Evolutionary conservation across 2,329 filamentous ascomycete species (phyloP), one percentile per base, ranked within the genome.

Genomic region (Calonectria leucothoes): DNA sequence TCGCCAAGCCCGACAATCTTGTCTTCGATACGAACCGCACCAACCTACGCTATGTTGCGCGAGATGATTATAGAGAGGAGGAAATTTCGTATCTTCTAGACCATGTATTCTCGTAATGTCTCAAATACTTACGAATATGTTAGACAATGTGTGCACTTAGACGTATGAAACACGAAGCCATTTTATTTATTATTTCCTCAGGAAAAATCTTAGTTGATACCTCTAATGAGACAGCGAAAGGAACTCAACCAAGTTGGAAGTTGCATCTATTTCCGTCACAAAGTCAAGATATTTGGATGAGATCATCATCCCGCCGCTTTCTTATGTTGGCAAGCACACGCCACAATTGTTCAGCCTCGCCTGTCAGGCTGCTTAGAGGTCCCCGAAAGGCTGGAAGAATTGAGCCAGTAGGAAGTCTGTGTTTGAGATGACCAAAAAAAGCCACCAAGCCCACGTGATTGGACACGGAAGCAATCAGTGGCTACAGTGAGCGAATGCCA

Each of bases 21-120:
- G 85, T 90, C 0, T 88, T 90, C 69, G 86, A 89, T 72, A 85
- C 84, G 25, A 89, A 90, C 77, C 81, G 77, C 4, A 88, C 86
- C 6, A 72, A 73, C 5, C 69, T 84, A 11, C 75, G 77, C 20
- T 87, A 87, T 76, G 75, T 85, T 68, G 87, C 87, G 76, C 73
- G 80, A 57, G 88, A 91, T 76, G 83, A 82, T 29, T 88, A 87
- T 81, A 83, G 88, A 37, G 79, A 81, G 23, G 81, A 84, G 63
- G 84, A 83, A 11, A 87, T 88, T n/a, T 61, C 79, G 4, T 87
- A 86, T 73, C 77, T 86, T 3, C 73, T 82, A 4, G 69, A 82
- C 0, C 37, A 70, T 49, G 78, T 81, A 4, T 81, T 74, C 45
- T 51, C 70, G 1, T 76, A 68, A 31, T 51, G 0, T 27, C 17